Conservation (phyloP, 2,329 filamentous ascomycete genomes). For the Bertia moriformis region DNA sequence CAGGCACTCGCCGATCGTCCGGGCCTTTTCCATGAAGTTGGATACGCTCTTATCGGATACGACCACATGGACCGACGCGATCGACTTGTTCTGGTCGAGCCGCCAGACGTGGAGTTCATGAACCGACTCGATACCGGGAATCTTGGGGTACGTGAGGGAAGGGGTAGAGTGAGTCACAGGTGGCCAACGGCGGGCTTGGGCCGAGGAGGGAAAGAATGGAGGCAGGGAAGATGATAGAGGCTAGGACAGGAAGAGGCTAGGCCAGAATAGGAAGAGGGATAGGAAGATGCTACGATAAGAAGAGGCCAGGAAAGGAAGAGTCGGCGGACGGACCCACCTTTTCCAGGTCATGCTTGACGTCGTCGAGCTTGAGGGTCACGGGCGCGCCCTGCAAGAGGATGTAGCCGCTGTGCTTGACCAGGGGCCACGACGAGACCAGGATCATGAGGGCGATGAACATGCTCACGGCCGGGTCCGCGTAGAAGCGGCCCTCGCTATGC, state of each 20-base stretch:
- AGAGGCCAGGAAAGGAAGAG: too few relatives aligned
- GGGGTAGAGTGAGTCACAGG: conserved; percentile 1
- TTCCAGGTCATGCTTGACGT: conserved; percentile 57
- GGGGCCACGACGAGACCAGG: conserved; percentile 43
- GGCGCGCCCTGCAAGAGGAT: conserved; percentile 59
- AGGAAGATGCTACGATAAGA: too few relatives aligned
- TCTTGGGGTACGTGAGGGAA: conserved; percentile 21
- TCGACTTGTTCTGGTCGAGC: conserved; percentile 53
- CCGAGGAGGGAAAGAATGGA: background rate
- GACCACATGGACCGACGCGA: conserved; percentile 57
- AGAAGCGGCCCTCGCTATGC: conserved; percentile 41
- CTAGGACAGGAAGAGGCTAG: background rate
- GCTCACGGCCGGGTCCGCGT: conserved; percentile 57
- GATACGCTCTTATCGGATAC: conserved; percentile 39
- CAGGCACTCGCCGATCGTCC: conserved; percentile 51
- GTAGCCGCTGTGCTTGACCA: conserved; percentile 44
- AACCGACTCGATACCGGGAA: conserved; percentile 50
- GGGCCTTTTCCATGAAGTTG: conserved; percentile 44
- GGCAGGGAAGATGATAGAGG: background rate
- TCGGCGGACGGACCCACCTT: conserved; percentile 29
- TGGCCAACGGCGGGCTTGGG: background rate
- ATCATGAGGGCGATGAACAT: conserved; percentile 62
- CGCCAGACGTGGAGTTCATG: conserved; percentile 66
- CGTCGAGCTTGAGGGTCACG: conserved; percentile 36
- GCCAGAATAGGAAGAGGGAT: too few relatives aligned